Conservation (phyloP, 495 filamentous ascomycete genomes). For the Poronia punctata region DNA sequence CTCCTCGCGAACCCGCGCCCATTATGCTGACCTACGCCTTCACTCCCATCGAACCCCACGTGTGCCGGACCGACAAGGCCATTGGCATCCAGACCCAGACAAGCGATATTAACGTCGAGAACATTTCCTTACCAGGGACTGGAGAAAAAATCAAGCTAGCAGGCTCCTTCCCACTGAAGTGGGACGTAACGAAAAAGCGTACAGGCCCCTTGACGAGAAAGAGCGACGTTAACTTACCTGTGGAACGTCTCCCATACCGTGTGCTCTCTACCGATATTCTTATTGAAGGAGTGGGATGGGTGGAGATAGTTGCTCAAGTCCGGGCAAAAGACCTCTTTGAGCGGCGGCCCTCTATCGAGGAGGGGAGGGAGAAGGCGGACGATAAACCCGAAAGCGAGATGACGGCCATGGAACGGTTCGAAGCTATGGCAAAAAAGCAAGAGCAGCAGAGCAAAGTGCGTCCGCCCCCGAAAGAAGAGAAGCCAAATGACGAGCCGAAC, state of each 20-base stretch:
- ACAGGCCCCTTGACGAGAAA: conserved; percentile 52
- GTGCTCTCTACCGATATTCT: conserved; percentile 77
- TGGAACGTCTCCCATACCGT: conserved; percentile 63
- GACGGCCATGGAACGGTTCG: conserved; percentile 15
- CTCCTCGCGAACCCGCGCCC: conserved; percentile 56
- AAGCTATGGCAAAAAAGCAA: conserved; percentile 11
- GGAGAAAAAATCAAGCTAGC: conserved; percentile 56
- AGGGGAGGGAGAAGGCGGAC: conserved; percentile 2
- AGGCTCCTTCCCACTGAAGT: conserved; percentile 64
- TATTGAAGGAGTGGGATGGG: conserved; percentile 87
- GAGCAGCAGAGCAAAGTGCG: conserved; percentile 14
- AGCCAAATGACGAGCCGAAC: conserved; percentile 15
- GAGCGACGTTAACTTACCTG: conserved; percentile 45
- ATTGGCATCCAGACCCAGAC: conserved; percentile 54
- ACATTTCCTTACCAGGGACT: conserved; percentile 51
- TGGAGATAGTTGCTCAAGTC: conserved; percentile 80
- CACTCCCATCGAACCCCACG: conserved; percentile 62
- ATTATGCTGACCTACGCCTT: conserved; percentile 72
- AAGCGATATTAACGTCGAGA: conserved; percentile 46
- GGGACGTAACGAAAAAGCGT: conserved; percentile 71
- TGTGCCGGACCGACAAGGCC: conserved; percentile 73
- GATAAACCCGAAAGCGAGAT: conserved; percentile 11
- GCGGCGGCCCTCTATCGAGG: conserved; percentile 7
- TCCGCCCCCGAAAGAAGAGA: conserved; percentile 1
- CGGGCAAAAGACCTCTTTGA: conserved; percentile 43